These are phyloP conservation scores for Penicillium expansum DNA, from an alignment of 2,329 filamentous ascomycete species.

Conservation along the genomic window DNA sequence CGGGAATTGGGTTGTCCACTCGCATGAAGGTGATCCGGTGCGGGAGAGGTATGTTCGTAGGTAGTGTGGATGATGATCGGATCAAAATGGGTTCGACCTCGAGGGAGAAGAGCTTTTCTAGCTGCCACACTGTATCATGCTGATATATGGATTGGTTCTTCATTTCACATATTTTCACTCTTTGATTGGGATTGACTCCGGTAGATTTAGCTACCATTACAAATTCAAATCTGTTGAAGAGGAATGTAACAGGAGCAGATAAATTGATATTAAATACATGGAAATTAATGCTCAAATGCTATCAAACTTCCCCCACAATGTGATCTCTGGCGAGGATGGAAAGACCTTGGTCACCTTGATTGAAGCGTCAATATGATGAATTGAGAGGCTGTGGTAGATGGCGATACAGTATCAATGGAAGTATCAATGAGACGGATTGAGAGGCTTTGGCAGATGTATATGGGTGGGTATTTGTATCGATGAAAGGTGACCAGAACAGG, in stretches of 20 bases:
- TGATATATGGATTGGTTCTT: not conserved
- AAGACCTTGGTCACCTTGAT: not conserved
- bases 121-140: not conserved
- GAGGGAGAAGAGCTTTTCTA: not conserved
- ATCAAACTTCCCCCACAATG: not conserved
- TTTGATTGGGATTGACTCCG: not conserved
- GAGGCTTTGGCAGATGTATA: too few species aligned
- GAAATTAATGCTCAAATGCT: not conserved
- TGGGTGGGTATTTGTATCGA: not conserved
- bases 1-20: slow-evolving; percentile 13
- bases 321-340: not conserved
- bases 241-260: not conserved
- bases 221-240: not conserved
- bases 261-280: not conserved
- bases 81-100: not conserved
- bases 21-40: slow-evolving; percentile 16
- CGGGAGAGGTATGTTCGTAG: slow-evolving; percentile 15
- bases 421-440: too few species aligned
- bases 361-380: not conserved
- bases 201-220: not conserved
- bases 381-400: not conserved
- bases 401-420: too few species aligned
- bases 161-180: not conserved
- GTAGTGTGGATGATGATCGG: not conserved
- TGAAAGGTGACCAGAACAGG: not conserved